Base-by-base conservation (phyloP, 352 stramenopile genomes). In the Phytophthora crassamura region DNA sequence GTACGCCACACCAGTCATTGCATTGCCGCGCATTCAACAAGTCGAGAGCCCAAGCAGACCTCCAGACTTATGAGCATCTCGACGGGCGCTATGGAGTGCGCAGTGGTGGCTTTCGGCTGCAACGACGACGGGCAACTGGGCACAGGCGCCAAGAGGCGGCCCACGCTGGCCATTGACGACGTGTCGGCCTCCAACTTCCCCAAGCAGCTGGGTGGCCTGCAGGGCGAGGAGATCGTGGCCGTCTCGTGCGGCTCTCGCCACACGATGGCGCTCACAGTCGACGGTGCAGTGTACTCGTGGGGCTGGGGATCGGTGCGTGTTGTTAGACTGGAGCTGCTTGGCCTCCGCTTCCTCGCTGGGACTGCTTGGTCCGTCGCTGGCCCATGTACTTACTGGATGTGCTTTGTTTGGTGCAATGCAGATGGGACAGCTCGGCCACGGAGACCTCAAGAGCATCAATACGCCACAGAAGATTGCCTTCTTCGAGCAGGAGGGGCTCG, bases 71-170 rank as follows among this genome's bases (percentile, higher is more conserved):
- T 69, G 59, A 72, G 18, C 58, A 69, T 69, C 33, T 55, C 49
- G 34, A 61, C 53, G 40, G 39, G 61, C n/a, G 41, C 54, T 28
- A 50, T 52, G 32, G 45, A 77, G 45, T 82, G 72, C 68, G 72
- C 77, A 11, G 71, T 91, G 18, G 71, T 91, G 57, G 80, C 83
- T 25, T 93, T 95, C 59, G 84, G 84, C 48, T 93, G 84, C 79
- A 93, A 93, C 60, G 86, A 95, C 63, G 86, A 95, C 65, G 86
- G 86, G 0, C 86, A 95, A 64, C 57, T 95, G 46, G 86, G 83
- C 22, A 87, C 80, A 39, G 86, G 84, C 22, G 83, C 88, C 56
- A 80, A 80, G 67, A 82, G 83, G 28, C 78, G 71, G 40, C 71
- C 65, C 38, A 80, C 50, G 20, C 71, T 83, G 22, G 67, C 77